Evolutionary conservation across 805 yeast species (phyloP), one percentile per base, ranked within the genome.

Genomic region (Trichomonascus vanleenenianus): DNA sequence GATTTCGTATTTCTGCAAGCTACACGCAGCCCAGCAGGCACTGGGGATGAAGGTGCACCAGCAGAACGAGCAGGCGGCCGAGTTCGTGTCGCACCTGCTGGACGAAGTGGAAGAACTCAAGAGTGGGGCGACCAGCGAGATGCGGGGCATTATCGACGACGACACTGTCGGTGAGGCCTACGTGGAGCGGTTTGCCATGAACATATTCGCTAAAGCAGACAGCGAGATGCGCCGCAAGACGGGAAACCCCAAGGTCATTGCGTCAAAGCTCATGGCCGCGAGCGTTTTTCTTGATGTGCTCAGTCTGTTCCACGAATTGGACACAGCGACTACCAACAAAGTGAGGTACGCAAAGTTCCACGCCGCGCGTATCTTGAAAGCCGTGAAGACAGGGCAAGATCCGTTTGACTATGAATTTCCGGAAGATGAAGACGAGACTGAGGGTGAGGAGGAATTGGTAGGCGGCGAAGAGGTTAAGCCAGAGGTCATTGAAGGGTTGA

Each of bases 1-100:
- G 9, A 74, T 86, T 25, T 70, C 91, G 3, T 86, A 85, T 62
- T 84, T 75, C 62, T 83, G 93, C 63, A 72, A 70, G 50, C 59
- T 83, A 42, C 81, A 83, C 57, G 85, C 88, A 0, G 81, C 85
- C 2, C 91, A 89, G 61, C 70, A 76, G 55, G 79, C 91, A 2
- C 65, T 91, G 16, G 70, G 71, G 32, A 63, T 73, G 37, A 74
- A 78, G 45, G 65, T 81, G 16, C 96, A 88, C 56, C 65, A 74
- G 18, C 54, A 66, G 1, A 75, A 76, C 48, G 65, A 69, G 6
- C 82, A 73, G 11, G 75, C 75, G 25, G 86, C 85, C 11, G 56
- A 54, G 1, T 77, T 76, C 53, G 85, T 91, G 0, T 65, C 81
- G 40, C 57, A 60, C 2, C 64, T 93, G 39, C 64, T 91, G 45